Evolutionary conservation across 2,329 filamentous ascomycete genomes (phyloP), one percentile per base, ranked within the genome.

Genomic region (Aureobasidium sp.): DNA sequence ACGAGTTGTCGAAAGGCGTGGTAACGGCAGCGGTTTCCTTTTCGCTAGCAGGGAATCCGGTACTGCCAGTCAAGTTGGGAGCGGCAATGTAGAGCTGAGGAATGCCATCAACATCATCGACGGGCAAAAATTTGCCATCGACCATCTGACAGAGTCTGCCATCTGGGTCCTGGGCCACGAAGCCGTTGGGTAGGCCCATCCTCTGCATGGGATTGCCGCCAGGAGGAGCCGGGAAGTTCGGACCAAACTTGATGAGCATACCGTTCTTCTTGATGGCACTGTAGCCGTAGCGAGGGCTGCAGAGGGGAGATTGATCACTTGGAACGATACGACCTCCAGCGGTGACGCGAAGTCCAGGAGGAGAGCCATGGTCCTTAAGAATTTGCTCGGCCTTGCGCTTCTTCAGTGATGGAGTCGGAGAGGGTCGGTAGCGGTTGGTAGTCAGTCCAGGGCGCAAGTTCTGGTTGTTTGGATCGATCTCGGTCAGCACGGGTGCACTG

Each of bases 261-360:
- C 72, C 72, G 59, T 74, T 74, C 63, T 67, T 68, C 63, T 73
- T 69, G 61, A 73, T 70, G 47, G 73, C 71, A 58, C 71, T 74
- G 65, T 73, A 74, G 53, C 73, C 71, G 55, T 71, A 75, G 55
- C 73, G 72, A 34, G 73, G 74, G 58, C 73, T 71, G 51, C 72
- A 74, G 15, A 75, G 68, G 39, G 73, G 72, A 29, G 74, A 75
- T 62, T 74, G 71, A 58, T 75, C 79, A 57, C 74, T 79, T 15
- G 79, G 78, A n/a, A 81, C 79, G 64, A 81, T 77, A 20, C 78
- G 76, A n/a, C 79, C 79, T 42, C 79, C 79, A 64, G 79, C 79
- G 53, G 79, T 81, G 47, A 81, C 79, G 62, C 79, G 77, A 61
- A 81, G 70, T 62, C 79, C 77, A 26, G 76, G 77, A 39, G 79